Evolutionary conservation across 148 eudicot genomes (phyloP), one percentile per base, ranked within the genome.

Genomic region (Cornus controversa): DNA sequence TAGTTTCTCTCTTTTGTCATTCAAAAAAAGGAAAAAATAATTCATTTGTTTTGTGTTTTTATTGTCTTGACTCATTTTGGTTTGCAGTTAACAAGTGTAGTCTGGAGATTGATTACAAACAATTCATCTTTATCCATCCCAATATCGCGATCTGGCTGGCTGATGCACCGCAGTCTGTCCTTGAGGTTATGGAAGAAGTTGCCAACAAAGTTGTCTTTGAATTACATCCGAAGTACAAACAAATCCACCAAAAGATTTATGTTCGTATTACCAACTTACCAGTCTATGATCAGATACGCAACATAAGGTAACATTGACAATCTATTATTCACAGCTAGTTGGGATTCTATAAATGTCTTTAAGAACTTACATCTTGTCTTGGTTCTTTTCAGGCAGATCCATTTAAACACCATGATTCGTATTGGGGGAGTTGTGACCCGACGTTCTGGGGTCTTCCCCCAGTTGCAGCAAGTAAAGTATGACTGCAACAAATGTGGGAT

Each of bases 121-220:
- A 95, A 76, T 95, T 93, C 76, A 93, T 93, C 77, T 87, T 84
- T 80, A 89, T 86, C 74, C 94, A 90, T 78, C 97, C 96, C 36
- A 93, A 95, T 81, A 95, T 95, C 75, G 99, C 97, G 27, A 95
- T 95, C 81, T 95, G 99, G 99, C 86, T 95, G 2, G 99, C 96
- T 77, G 99, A 95, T 90, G 97, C 99, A 74, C 99, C 99, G 23
- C 99, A 91, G 68, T 89, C 96, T 67, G 97, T 95, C 78, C 89
- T 95, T 80, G 99, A 95, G 87, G 97, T 95, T 77, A 95, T 95
- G 99, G 99, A 95, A 77, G 99, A 95, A 81, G 93, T 93, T 80
- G 94, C 97, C 80, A 87, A 86, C 80, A 93, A 84, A 71, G 92
- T 93, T 78, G 97, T 95, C 60, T 95, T 93, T 80, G 87, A 88